Base-by-base conservation (phyloP, 495 filamentous ascomycete genomes). In the Xylaria telfairii region DNA sequence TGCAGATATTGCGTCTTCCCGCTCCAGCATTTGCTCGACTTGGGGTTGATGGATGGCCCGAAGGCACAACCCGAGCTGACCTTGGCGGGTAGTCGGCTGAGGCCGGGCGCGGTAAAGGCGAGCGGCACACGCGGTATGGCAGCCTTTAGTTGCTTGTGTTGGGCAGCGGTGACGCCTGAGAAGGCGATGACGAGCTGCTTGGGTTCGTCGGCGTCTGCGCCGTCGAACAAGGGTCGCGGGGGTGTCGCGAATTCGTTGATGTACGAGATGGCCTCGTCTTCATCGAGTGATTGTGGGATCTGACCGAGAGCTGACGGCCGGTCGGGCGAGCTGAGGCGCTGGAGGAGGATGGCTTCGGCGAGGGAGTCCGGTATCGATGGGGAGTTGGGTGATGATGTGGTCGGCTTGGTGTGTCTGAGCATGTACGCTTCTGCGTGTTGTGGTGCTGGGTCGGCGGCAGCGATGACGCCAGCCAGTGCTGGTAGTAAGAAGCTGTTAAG, bases 161-260 rank as follows among this genome's bases (percentile, higher is more conserved):
- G 76, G 51, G 80, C 67, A 4, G 74, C n/a, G 9, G 79, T 78
- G 24, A 82, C 62, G 56, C 86, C 86, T 70, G 87, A 84, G 37
- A 88, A 76, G 53, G 87, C 74, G 63, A 88, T 76, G 13, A 87
- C 77, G 15, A 88, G 79, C 75, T 88, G 85, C 59, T 77, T 74
- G 49, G 82, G 79, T 60, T 81, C 77, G 39, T 70, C 73, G 17
- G 73, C 68, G 41, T 73, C 73, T 0, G 49, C 9, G 0, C 78
- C 73, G 34, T 75, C 70, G 59, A 87, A 87, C n/a, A 88, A 70
- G 28, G 82, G 79, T 19, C 74, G 72, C 1, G 78, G 71, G 37
- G 68, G 69, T 69, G 81, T 83, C 68, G 81, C 83, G 70, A 78
- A 86, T 54, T 74, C 70, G 21, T 80, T 81, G 57, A 86, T 72